A percentile compares a stretch with the other conserved stretches of the same genome.
These are phyloP conservation scores for Euptelea pleiosperma DNA, from an alignment of 164 flowering plant species.

Conservation along the genomic window DNA sequence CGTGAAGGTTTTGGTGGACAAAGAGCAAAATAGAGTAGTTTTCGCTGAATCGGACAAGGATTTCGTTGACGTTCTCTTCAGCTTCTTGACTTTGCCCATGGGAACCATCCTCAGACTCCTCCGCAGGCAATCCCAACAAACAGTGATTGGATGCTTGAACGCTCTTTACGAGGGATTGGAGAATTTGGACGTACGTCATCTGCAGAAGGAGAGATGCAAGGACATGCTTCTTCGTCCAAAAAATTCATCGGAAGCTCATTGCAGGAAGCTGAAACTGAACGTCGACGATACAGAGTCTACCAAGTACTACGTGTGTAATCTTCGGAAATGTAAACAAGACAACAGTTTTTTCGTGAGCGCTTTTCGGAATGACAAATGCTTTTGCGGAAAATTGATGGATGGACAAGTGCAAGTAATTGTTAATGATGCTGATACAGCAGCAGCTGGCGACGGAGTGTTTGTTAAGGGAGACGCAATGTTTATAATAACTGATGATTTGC, in stretches of 20 bases:
- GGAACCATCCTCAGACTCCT: slow-evolving; percentile 13
- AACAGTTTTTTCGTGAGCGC: neutral
- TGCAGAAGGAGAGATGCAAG: neutral
- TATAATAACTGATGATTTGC: slow-evolving; percentile 20
- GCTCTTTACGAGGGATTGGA: slow-evolving; percentile 4
- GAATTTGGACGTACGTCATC: neutral
- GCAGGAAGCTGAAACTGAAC: slow-evolving; percentile 5
- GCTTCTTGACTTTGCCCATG: slow-evolving; percentile 18
- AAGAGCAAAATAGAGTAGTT: slow-evolving; percentile 2
- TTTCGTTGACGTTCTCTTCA: slow-evolving; percentile 8
- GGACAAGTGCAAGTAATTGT: too few species aligned
- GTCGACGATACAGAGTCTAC: slow-evolving; percentile 11
- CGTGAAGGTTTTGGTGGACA: slow-evolving; percentile 10
- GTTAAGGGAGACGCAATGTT: neutral
- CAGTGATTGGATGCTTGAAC: slow-evolving; percentile 2
- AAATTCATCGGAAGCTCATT: neutral
- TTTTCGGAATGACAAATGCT: neutral
- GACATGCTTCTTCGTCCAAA: slow-evolving; percentile 9
- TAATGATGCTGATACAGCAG: too few species aligned
- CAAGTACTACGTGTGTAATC: too few species aligned
- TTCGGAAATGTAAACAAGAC: too few species aligned
- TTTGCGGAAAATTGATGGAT: neutral
- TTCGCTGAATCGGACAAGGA: slow-evolving; percentile 7
- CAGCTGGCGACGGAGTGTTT: slow-evolving; percentile 1
- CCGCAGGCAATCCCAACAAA: neutral